Evolutionary conservation across 225 moss, liverwort and hornwort species (phyloP).

Genomic region (Pseudisothecium myosuroides): DNA sequence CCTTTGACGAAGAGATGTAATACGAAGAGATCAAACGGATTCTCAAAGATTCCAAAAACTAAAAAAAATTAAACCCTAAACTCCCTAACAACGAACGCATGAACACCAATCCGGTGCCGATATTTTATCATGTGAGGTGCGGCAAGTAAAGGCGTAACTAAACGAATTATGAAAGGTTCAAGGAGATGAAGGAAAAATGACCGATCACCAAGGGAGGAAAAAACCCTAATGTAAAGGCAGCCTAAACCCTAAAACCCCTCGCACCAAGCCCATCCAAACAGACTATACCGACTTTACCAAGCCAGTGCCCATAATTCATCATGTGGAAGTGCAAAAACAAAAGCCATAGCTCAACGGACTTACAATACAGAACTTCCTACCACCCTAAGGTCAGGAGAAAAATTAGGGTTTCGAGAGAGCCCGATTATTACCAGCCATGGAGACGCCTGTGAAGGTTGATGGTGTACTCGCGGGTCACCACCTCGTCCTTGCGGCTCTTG

Average conservation of each 20-base stretch:
- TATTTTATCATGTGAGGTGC: no score
- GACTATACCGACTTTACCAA: not conserved
- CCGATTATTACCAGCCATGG: slow-evolving; percentile 27
- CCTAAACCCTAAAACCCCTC: not conserved
- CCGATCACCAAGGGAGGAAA: not conserved
- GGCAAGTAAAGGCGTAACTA: not conserved
- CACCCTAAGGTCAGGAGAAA: not conserved
- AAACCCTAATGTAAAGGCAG: not conserved
- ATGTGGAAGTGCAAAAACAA: not conserved
- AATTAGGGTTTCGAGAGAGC: not conserved
- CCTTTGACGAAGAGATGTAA: not conserved
- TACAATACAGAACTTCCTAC: not conserved
- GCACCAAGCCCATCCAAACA: not conserved
- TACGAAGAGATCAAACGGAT: not conserved
- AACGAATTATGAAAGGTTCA: not conserved
- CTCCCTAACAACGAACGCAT: not conserved
- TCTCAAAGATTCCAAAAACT: not conserved
- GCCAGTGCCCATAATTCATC: not conserved
- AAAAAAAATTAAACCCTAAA: not conserved
- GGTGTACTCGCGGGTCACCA: slow-evolving; percentile 49
- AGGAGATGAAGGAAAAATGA: not conserved
- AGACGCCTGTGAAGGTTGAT: slow-evolving; percentile 51
- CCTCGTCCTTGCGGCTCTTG: slow-evolving; percentile 55
- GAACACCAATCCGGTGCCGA: not conserved
- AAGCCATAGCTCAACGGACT: not conserved